Evolutionary conservation across 805 yeast genomes (phyloP), one percentile per base, ranked within the genome.

Genomic region (Candida namnaoensis): DNA sequence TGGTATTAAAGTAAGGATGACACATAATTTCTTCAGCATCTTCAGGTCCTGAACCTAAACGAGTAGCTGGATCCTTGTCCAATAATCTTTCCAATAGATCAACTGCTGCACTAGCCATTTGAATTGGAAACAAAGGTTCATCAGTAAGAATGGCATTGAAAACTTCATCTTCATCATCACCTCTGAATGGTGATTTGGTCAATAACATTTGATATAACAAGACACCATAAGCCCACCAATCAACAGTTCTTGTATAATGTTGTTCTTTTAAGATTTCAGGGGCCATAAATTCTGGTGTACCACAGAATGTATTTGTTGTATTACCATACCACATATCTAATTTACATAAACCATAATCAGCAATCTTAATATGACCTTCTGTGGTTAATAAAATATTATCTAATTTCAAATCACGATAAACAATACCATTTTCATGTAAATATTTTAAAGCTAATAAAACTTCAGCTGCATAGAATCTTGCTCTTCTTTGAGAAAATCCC

Each of bases 221-320:
- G 27, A 93, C 98, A 44, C 99, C 99, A 70, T 90, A 88, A 1
- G 99, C 98, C 99, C 99, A 93, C 99, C 99, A 93, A 65, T 93
- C 99, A 41, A 93, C 99, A 34, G 93, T 84, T 56, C 95, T 79
- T 41, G 88, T 93, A 56, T 93, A 93, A 45, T 81, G 84, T 61
- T 90, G 95, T 41, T 93, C 98, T 48, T 87, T 81, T 56, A 93
- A 71, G 50, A 93, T 91, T 63, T 93, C 99, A 0, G 99, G 99
- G 1, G 99, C 99, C 96, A 93, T 93, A 52, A 93, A 86, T 62
- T 93, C 99, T 0, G 99, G 99, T 3, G 99, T 93, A 52, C 99
- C 99, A 69, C 99, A 93, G 68, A 91, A 93, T 0, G 99, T 93
- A 5, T 87, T 81, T 0, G 97, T 93, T 15, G 90, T 87, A 51